A percentile compares a stretch with the other conserved stretches of the same genome.
phyloP scores from a whole-genome alignment of 2,329 filamentous ascomycete genomes.

The Diatrype stigma region DNA sequence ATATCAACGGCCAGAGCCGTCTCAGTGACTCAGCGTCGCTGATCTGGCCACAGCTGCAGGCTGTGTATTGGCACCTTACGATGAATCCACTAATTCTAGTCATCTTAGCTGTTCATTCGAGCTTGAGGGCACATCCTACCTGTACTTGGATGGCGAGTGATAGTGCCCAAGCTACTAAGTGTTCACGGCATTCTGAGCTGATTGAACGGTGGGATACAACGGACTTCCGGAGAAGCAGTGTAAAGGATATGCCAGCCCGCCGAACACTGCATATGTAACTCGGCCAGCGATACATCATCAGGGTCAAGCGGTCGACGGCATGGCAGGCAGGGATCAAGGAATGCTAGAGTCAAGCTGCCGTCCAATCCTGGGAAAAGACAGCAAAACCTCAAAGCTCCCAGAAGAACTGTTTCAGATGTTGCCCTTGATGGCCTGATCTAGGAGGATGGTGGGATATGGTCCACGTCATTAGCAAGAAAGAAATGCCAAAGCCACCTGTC shows the following conservation, averaged over 20 bases:
- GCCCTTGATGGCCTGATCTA: neutral
- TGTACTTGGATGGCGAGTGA: neutral
- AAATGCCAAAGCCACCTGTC: neutral
- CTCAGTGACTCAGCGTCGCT: neutral
- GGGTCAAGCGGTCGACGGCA: conserved; percentile 5
- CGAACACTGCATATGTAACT: conserved; percentile 21
- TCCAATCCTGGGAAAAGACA: neutral
- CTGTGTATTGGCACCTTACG: neutral
- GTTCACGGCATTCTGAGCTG: neutral
- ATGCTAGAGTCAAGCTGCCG: neutral
- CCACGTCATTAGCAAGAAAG: neutral
- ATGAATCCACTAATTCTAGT: neutral
- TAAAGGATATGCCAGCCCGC: conserved; percentile 14
- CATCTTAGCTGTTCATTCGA: neutral
- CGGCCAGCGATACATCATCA: neutral
- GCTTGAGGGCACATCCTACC: neutral
- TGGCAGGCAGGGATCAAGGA: conserved; percentile 8
- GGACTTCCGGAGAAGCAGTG: conserved; percentile 19
- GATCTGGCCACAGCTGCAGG: neutral
- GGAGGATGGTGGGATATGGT: neutral
- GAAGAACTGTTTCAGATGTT: neutral
- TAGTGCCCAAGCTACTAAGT: neutral
- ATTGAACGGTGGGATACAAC: conserved; percentile 9
- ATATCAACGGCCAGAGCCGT: neutral
- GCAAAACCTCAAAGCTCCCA: neutral